Conservation (phyloP, 768 basidiomycete genomes). For the Rhizopogon vesiculosus region DNA sequence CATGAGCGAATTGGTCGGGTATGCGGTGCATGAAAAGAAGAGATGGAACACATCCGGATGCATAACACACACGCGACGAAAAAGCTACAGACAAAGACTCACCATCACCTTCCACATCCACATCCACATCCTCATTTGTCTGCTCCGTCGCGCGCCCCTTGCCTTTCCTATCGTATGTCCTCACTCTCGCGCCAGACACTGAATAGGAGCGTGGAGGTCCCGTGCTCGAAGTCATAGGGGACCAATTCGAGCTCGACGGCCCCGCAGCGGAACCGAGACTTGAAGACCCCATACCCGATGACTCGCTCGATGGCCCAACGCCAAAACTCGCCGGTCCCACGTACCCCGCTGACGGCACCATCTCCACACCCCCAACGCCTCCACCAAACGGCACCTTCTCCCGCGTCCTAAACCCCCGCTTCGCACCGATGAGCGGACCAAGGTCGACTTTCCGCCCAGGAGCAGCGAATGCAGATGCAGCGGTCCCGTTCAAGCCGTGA, state of each 20-base stretch:
- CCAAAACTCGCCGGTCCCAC: neutral
- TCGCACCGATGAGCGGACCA: constrained; percentile 58
- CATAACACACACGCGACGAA: neutral
- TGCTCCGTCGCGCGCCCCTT: constrained; percentile 16
- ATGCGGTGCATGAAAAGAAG: neutral
- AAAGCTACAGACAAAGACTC: constrained; percentile 5
- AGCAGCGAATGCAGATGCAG: neutral
- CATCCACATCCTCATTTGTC: constrained; percentile 4
- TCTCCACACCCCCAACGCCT: constrained; percentile 62
- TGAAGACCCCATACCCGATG: neutral
- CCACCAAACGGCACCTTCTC: constrained; percentile 54
- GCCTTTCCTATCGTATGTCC: constrained; percentile 15
- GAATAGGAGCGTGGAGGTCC: neutral
- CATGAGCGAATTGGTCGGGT: neutral
- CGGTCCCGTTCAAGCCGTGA: neutral
- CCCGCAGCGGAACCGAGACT: neutral
- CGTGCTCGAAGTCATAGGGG: neutral
- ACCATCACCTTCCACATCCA: constrained; percentile 17
- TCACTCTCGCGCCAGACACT: no score
- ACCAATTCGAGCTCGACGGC: neutral
- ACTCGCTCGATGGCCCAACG: neutral
- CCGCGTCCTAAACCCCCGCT: constrained; percentile 58
- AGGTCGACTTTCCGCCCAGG: constrained; percentile 34
- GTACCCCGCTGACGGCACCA: constrained; percentile 29
- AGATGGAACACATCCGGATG: no score